A percentile compares a stretch with the other conserved stretches of the same genome.
Evolutionary conservation across 805 yeast genomes (phyloP).

Genomic region (Lachancea waltii): DNA sequence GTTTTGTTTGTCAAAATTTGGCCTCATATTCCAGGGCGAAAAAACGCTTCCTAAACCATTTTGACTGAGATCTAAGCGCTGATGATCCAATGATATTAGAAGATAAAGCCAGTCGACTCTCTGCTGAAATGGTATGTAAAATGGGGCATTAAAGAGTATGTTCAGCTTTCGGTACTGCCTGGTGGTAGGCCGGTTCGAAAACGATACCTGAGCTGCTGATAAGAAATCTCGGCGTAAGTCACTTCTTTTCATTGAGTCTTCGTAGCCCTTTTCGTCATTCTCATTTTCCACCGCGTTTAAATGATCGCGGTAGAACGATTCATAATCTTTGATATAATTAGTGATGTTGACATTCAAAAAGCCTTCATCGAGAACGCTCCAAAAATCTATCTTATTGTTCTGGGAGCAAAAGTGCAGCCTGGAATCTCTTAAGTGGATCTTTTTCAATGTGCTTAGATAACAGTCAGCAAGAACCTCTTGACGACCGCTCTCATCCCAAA

Average conservation of each 20-base stretch:
- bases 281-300: constrained; percentile 12
- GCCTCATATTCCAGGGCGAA: constrained; percentile 14
- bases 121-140: constrained; percentile 66
- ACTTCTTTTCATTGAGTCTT: constrained; percentile 24
- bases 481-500: constrained; percentile 17
- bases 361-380: constrained; percentile 22
- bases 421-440: constrained; percentile 28
- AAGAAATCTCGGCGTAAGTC: constrained; percentile 36
- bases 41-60: constrained; percentile 9
- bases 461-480: constrained; percentile 10
- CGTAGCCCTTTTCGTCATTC: constrained; percentile 28
- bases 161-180: constrained; percentile 35
- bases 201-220: constrained; percentile 13
- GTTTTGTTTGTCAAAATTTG: constrained; percentile 16
- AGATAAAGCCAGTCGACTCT: constrained; percentile 69
- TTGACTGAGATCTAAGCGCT: constrained; percentile 20
- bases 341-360: constrained; percentile 19
- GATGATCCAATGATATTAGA: constrained; percentile 51
- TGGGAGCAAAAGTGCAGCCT: constrained; percentile 21
- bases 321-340: constrained; percentile 23
- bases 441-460: constrained; percentile 18
- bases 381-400: constrained; percentile 14
- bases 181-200: constrained; percentile 6
- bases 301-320: constrained; percentile 21
- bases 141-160: constrained; percentile 62